phyloP scores from a whole-genome alignment of 2,329 filamentous ascomycete species.

The Pestalotiopsis sp. region DNA sequence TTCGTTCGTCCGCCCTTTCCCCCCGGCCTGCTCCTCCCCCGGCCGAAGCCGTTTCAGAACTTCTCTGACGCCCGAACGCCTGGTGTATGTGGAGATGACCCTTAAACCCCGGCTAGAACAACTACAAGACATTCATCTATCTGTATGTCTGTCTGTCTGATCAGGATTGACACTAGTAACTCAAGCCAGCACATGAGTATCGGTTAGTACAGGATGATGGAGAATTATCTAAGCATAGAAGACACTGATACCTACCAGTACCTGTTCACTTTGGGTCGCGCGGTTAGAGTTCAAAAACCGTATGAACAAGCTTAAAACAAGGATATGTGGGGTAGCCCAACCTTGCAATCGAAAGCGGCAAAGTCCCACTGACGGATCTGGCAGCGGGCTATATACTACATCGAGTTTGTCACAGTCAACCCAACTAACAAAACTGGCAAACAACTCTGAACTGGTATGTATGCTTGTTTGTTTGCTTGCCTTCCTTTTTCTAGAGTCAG shows the following conservation, averaged over 20 bases:
- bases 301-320: conserved; percentile 11
- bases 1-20: background rate
- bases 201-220: background rate
- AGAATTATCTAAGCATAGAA: background rate
- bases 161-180: background rate
- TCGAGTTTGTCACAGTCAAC: no score
- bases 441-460: no score
- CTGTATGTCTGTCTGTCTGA: background rate
- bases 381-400: no score
- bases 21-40: background rate
- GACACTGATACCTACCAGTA: background rate
- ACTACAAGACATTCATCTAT: background rate
- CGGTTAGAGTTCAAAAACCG: background rate
- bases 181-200: background rate
- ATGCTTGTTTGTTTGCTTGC: no score
- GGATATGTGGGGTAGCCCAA: background rate
- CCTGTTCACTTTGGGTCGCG: background rate
- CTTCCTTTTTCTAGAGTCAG: no score
- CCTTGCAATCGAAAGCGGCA: background rate
- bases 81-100: background rate
- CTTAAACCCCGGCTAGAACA: background rate
- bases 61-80: background rate
- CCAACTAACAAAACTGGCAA: no score
- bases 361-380: background rate
- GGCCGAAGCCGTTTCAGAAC: background rate